Evolutionary conservation across 345 rosid genomes (phyloP), one percentile per base, ranked within the genome.

Genomic region (Eutrema japonicum): DNA sequence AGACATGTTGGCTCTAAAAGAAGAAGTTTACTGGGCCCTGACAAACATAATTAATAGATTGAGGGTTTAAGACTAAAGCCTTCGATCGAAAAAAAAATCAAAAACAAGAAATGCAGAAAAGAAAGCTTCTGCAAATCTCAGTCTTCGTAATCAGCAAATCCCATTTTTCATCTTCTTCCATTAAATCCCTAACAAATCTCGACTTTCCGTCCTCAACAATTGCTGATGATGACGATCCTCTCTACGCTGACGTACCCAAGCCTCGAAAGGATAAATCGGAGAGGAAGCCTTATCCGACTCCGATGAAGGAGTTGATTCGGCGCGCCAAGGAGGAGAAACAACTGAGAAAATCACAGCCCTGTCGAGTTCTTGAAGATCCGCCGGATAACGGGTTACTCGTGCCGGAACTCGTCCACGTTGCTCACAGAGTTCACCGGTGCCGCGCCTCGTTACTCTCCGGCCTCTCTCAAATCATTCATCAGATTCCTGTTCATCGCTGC

Each of bases 261-360:
- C 92, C 88, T 9, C 84, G 79, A 18, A 66, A 79, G 76, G 87
- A 87, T 67, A 91, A 88, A 78, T 85, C 97, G 10, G 80, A 87
- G 84, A 88, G 98, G 76, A 93, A 91, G 74, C 97, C 95, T 4
- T 89, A 84, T 41, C 84, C 78, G 18, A 93, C 95, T 6, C 97
- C 97, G 8, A 83, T 93, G 87, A 89, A 82, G 66, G 78, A 75
- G 14, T 49, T 93, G 76, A 91, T 93, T 53, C 82, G 70, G 7
- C 85, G 86, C 43, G 95, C 93, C 10, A 91, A 86, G 77, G 80
- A 78, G 69, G 93, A 89, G 81, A 88, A 72, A 68, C 85, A 83
- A 51, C 80, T 90, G 6, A 79, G 96, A 48, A 87, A 85, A 68
- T 49, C 80, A 48, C 81, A 87, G 50, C 98, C 98, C 27, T 90